phyloP scores from a whole-genome alignment of 768 basidiomycete genomes.

The Lactarius hatsudake region DNA sequence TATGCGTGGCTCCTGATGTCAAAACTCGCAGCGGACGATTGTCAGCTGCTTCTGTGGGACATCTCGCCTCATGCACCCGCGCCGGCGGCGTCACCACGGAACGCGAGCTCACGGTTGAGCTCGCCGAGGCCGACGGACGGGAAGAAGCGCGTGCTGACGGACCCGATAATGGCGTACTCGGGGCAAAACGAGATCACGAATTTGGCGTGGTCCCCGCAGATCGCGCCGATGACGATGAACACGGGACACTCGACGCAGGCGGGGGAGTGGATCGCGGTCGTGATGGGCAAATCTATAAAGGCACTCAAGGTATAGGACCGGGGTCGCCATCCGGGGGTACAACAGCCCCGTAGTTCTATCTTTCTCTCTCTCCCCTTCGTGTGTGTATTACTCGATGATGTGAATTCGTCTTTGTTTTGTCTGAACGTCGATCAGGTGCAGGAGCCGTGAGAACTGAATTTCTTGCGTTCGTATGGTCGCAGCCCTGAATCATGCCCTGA shows the following conservation, averaged over 20 bases:
- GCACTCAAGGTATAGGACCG: conserved; percentile 67
- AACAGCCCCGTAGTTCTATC: background rate
- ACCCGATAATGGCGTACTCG: conserved; percentile 84
- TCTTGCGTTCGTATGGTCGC: background rate
- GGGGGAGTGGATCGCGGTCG: conserved; percentile 86
- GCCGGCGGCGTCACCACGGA: conserved; percentile 62
- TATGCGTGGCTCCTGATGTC: background rate
- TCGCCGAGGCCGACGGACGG: conserved; percentile 73
- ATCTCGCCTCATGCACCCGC: conserved; percentile 60
- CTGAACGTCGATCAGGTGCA: background rate
- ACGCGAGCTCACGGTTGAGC: conserved; percentile 66
- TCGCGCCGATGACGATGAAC: conserved; percentile 72
- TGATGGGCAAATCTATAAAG: conserved; percentile 78
- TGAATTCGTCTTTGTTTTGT: background rate
- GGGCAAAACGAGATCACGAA: conserved; percentile 76
- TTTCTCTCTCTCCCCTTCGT: background rate
- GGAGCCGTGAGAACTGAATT: background rate
- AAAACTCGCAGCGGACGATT: conserved; percentile 72
- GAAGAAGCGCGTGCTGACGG: conserved; percentile 68
- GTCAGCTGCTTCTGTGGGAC: conserved; percentile 93
- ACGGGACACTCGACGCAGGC: conserved; percentile 69
- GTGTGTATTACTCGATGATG: background rate
- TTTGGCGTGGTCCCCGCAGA: conserved; percentile 85
- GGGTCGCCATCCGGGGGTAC: conserved; percentile 7
- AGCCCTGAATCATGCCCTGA: background rate